Conservation (phyloP, 306 rosid genomes). For the Cajanus cajan region DNA sequence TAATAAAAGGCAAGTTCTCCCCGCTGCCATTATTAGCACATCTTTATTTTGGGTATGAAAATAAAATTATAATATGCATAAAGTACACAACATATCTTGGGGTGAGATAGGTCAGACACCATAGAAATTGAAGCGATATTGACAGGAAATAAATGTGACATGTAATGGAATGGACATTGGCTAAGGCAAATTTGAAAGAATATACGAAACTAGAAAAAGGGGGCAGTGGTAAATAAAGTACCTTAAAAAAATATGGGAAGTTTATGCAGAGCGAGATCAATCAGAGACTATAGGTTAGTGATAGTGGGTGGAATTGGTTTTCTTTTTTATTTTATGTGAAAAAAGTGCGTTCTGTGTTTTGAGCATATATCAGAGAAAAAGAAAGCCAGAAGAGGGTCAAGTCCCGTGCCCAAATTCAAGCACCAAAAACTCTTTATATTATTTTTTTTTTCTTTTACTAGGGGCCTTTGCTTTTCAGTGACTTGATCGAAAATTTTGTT, state of each 20-base stretch:
- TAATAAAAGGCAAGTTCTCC: constrained; percentile 22
- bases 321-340: constrained; percentile 7
- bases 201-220: constrained; percentile 14
- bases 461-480: too few species aligned
- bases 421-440: background rate
- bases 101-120: constrained; percentile 28
- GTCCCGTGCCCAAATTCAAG: constrained; percentile 44
- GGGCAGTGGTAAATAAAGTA: constrained; percentile 38
- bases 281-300: constrained; percentile 5
- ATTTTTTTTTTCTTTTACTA: background rate
- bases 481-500: too few species aligned
- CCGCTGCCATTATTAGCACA: constrained; percentile 21
- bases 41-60: background rate
- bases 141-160: constrained; percentile 55
- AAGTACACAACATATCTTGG: constrained; percentile 21
- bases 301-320: background rate
- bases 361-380: background rate
- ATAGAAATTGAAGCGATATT: constrained; percentile 19
- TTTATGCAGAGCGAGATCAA: constrained; percentile 27
- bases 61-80: background rate
- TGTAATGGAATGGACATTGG: constrained; percentile 37
- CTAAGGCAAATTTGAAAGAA: constrained; percentile 35
- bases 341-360: constrained; percentile 18
- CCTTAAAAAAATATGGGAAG: constrained; percentile 30
- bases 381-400: background rate